Evolutionary conservation across 1,284 basidiomycete genomes (phyloP), one percentile per base, ranked within the genome.

Genomic region (Tausonia pullulans): DNA sequence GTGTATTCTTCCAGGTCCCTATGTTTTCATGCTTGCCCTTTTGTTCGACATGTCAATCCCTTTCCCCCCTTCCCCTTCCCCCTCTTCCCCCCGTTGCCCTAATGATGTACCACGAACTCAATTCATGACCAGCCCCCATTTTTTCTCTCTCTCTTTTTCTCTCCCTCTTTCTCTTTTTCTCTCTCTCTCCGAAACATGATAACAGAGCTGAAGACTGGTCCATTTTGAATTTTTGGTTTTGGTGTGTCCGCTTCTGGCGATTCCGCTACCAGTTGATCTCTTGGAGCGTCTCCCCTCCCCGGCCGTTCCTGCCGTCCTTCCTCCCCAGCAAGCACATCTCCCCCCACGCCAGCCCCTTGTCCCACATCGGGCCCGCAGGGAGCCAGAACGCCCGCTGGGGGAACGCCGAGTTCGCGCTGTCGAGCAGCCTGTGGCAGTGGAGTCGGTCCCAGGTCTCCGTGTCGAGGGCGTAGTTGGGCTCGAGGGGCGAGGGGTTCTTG

Each of bases 361-460:
- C 81, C 87, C 87, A 90, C 65, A 76, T 75, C 52, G 79, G 74
- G 6, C 84, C 83, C 4, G 27, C 27, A 27, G 91, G 92, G 60
- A 88, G 74, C 85, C 88, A 93, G 65, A 95, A 77, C 45, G 83
- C 80, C 60, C 92, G 80, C 49, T 87, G 85, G 70, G 90, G 76
- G 67, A 84, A 74, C 56, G 82, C 79, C 2, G 90, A 91, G 71
- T 85, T 81, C n/a, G 80, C 78, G 3, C 84, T 81, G 74, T 96
- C 91, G 65, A 97, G 80, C 80, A 94, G 94, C 5, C 85, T 83
- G 43, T 79, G 76, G 77, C 92, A 96, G 65, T 75, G 75, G 39
- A 88, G 84, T 45, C 83, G 82, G 64, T 90, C 85, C 90, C 90
- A 97, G 5, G 76, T 82, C 40, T 78, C 74, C 45, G 77, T 74